Conservation (phyloP, 768 basidiomycete species). For the Kwoniella europaea region DNA sequence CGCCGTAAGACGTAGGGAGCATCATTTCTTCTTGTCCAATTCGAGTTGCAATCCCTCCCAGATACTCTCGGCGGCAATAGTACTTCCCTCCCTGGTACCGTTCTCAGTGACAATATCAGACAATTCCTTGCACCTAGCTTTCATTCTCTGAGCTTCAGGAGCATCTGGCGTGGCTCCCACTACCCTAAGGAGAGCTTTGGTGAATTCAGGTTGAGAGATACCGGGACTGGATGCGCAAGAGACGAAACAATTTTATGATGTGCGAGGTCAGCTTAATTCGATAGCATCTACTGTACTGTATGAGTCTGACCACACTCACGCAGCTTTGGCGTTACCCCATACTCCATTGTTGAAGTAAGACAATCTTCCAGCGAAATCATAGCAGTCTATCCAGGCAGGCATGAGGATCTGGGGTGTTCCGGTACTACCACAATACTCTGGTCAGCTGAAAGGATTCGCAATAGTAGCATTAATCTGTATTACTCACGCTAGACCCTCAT, state of each 20-base stretch:
- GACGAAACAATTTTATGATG: no score
- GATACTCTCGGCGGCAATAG: conserved; percentile 13
- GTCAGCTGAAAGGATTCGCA: no score
- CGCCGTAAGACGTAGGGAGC: no score
- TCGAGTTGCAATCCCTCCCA: conserved; percentile 6
- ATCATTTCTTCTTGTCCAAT: background rate
- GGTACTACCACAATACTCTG: background rate
- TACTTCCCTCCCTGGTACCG: conserved; percentile 3
- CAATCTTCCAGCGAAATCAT: conserved; percentile 15
- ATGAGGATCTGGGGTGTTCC: conserved; percentile 17
- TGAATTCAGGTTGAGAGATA: conserved; percentile 7
- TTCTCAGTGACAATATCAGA: conserved; percentile 9
- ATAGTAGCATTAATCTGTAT: background rate
- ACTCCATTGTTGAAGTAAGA: conserved; percentile 14
- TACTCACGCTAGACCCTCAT: conserved; percentile 17
- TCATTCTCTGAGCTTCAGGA: background rate
- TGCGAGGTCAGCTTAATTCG: background rate
- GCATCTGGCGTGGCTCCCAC: conserved; percentile 2
- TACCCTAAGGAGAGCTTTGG: conserved; percentile 14
- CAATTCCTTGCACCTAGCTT: conserved; percentile 9
- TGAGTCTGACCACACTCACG: conserved; percentile 2
- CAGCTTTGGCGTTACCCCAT: conserved; percentile 15
- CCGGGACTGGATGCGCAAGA: conserved; percentile 4
- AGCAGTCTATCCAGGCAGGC: conserved; percentile 28
- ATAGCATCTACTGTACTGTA: no score